Base-by-base conservation (phyloP, 257 asterid species). In the Haberlea rhodopensis region DNA sequence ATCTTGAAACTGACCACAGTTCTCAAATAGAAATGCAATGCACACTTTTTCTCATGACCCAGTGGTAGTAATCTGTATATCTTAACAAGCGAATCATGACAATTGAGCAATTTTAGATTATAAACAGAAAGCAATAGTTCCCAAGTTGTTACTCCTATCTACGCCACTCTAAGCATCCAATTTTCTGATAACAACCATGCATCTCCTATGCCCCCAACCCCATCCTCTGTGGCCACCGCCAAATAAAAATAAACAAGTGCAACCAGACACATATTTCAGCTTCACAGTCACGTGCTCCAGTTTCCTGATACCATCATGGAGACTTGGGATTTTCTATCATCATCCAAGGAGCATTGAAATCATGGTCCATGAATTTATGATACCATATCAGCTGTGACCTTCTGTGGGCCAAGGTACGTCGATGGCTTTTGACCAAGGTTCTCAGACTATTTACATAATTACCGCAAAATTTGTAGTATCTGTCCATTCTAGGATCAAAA, bases 31-130 rank as follows among this genome's bases (percentile, higher is more conserved):
- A 52, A 25, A 74, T 60, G 73, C 20, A 23, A 9, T 57, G 27
- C 10, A 32, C 24, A 19, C 34, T 25, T 25, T 23, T 27, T 62
- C 48, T 29, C 26, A 19, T 43, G 25, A 40, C 73, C 18, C 7
- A 62, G n/a, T 25, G 48, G 59, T 27, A 53, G 46, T 13, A 27
- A 22, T 16, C 26, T 20, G 22, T 21, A 66, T 19, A 60, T 32
- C 71, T 60, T 54, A 66, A 43, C 19, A 67, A 52, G 68, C 26
- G 31, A 31, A 62, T 48, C 28, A 29, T 5, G 5, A 63, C 32
- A 6, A 27, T 23, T 48, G 31, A 52, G 48, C 11, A 65, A 19
- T 24, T 26, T 22, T 40, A n/a, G 40, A 37, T 37, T 1, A n/a
- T 8, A 20, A 40, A 60, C 31, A 32, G 54, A 65, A n/a, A 2